phyloP scores from a whole-genome alignment of 345 rosid genomes.

The Eucalyptus viminalis region DNA sequence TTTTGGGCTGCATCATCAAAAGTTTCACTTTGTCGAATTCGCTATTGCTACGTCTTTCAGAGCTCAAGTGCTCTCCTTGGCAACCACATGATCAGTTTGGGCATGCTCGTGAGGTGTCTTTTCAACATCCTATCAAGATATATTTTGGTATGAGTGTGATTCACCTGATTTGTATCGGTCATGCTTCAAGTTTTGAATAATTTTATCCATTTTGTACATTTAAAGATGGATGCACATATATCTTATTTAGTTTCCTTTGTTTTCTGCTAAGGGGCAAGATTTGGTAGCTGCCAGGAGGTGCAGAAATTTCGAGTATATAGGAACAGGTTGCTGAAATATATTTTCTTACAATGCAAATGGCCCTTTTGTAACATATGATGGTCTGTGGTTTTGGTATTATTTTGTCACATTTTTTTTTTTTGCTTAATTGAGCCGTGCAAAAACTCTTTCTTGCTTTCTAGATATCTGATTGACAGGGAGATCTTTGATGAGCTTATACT shows the following conservation, averaged over 20 bases:
- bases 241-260: not conserved
- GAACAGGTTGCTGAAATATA: constrained; percentile 38
- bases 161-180: not conserved
- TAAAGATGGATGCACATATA: not conserved
- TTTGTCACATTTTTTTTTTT: not conserved
- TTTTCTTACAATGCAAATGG: not conserved
- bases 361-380: not conserved
- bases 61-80: constrained; percentile 81
- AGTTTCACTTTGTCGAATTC: not conserved
- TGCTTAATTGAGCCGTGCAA: not conserved
- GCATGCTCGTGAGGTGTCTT: constrained; percentile 64
- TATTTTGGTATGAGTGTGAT: constrained; percentile 61
- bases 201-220: not conserved
- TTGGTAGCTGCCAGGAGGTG: constrained; percentile 79
- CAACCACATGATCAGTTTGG: constrained; percentile 56
- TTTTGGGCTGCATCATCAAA: not conserved
- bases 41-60: constrained; percentile 23
- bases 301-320: constrained; percentile 77
- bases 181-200: not conserved
- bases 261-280: constrained; percentile 59
- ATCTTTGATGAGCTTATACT: not conserved
- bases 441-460: not conserved
- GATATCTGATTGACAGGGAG: not conserved
- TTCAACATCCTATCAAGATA: constrained; percentile 93
- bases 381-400: not conserved